phyloP scores from a whole-genome alignment of 2,329 filamentous ascomycete genomes.

The Bipolaris victoriae region DNA sequence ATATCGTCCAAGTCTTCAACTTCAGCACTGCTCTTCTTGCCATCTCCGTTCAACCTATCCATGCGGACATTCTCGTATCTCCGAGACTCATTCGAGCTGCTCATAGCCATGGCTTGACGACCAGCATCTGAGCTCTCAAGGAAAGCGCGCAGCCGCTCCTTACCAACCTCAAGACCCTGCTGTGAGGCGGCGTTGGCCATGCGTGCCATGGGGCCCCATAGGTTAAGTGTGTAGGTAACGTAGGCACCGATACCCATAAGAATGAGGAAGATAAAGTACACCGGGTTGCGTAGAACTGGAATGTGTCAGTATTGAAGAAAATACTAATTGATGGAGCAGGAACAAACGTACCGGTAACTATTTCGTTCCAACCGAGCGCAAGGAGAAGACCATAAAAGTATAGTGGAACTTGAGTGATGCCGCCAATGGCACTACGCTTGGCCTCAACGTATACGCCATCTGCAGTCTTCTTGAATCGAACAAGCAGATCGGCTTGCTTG shows the following conservation, averaged over 20 bases:
- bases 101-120: slow-evolving; percentile 80
- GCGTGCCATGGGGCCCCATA: slow-evolving; percentile 93
- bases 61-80: slow-evolving; percentile 39
- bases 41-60: slow-evolving; percentile 51
- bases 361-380: slow-evolving; percentile 98
- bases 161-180: slow-evolving; percentile 89
- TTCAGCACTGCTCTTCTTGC: slow-evolving; percentile 49
- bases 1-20: slow-evolving; percentile 47
- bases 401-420: slow-evolving; percentile 88
- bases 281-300: slow-evolving; percentile 86
- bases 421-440: slow-evolving; percentile 94
- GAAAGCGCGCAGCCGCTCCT: slow-evolving; percentile 88
- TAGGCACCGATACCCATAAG: slow-evolving; percentile 79
- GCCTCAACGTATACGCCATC: slow-evolving; percentile 98
- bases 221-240: slow-evolving; percentile 89
- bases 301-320: slow-evolving; percentile 19
- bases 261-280: slow-evolving; percentile 89
- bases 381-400: slow-evolving; percentile 93
- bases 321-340: not conserved
- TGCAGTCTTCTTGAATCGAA: slow-evolving; percentile 97
- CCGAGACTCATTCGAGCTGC: slow-evolving; percentile 22
- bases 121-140: slow-evolving; percentile 86
- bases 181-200: slow-evolving; percentile 88
- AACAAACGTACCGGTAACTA: slow-evolving; percentile 78
- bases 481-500: slow-evolving; percentile 88